phyloP scores from a whole-genome alignment of 2,329 filamentous ascomycete genomes.

The Cyclaneusma minus region DNA sequence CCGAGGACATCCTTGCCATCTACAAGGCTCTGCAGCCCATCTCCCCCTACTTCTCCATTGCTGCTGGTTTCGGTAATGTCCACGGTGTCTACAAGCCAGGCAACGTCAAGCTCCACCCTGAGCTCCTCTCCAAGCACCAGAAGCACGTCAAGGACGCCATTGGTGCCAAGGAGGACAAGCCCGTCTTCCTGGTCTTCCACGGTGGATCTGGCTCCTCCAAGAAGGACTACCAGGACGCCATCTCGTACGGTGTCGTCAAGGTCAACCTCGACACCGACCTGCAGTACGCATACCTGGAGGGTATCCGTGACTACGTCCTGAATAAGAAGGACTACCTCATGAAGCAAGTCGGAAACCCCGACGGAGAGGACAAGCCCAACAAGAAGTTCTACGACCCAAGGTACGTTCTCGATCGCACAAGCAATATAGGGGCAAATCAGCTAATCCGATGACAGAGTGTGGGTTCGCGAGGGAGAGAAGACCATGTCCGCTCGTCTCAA shows the following conservation, averaged over 20 bases:
- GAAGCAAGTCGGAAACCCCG: constrained; percentile 83
- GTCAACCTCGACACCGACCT: constrained; percentile 98
- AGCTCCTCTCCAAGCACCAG: constrained; percentile 96
- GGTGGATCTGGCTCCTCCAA: constrained; percentile 87
- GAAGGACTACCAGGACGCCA: constrained; percentile 79
- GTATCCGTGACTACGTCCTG: constrained; percentile 88
- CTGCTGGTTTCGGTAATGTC: constrained; percentile 95
- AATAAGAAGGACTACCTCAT: constrained; percentile 91
- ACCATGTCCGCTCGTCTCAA: constrained; percentile 74
- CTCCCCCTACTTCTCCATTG: constrained; percentile 94
- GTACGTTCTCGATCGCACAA: constrained; percentile 4
- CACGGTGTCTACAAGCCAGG: constrained; percentile 98
- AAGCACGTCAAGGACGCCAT: constrained; percentile 73
- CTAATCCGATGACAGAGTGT: constrained; percentile 58
- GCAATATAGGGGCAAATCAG: constrained; percentile 1
- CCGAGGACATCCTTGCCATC: constrained; percentile 88
- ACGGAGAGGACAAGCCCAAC: constrained; percentile 95
- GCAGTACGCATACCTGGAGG: constrained; percentile 84
- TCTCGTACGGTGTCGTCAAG: constrained; percentile 91
- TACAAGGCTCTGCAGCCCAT: constrained; percentile 74
- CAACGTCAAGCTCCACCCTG: constrained; percentile 92
- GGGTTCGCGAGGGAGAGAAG: constrained; percentile 96
- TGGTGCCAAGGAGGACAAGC: constrained; percentile 60
- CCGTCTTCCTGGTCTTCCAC: constrained; percentile 99
- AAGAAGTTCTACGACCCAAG: constrained; percentile 74